A percentile compares a stretch with the other conserved stretches of the same genome.
Evolutionary conservation across 2,329 filamentous ascomycete species (phyloP).

Genomic region (Diplodia corticola): DNA sequence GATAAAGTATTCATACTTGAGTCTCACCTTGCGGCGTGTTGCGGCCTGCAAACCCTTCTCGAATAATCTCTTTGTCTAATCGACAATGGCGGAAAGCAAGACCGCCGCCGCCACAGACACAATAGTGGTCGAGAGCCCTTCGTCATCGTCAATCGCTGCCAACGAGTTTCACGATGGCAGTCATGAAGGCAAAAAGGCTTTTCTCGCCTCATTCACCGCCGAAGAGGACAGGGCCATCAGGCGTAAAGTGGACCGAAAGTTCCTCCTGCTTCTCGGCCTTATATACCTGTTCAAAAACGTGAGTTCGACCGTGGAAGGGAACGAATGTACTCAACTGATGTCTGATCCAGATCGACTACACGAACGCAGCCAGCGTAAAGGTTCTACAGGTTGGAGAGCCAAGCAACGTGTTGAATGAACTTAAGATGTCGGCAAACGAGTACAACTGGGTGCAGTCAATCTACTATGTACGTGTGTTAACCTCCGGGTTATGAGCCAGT

Average conservation of each 20-base stretch:
- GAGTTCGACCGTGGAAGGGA: neutral
- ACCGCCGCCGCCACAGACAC: neutral
- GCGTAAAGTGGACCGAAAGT: slow-evolving; percentile 30
- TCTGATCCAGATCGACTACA: slow-evolving; percentile 29
- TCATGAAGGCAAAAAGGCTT: slow-evolving; percentile 27
- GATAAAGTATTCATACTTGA: neutral
- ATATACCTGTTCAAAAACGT: slow-evolving; percentile 33
- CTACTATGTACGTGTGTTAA: slow-evolving; percentile 23
- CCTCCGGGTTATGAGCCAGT: neutral
- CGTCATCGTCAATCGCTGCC: neutral
- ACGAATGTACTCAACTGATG: neutral
- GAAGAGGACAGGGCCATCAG: slow-evolving; percentile 31
- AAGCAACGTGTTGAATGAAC: slow-evolving; percentile 28
- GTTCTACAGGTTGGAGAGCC: slow-evolving; percentile 29
- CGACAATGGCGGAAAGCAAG: slow-evolving; percentile 1
- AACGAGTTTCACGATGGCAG: slow-evolving; percentile 18
- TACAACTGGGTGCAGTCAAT: slow-evolving; percentile 33
- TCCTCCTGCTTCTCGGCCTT: slow-evolving; percentile 29
- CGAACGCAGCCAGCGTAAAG: slow-evolving; percentile 30
- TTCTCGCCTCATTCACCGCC: slow-evolving; percentile 29
- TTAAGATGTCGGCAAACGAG: slow-evolving; percentile 29
- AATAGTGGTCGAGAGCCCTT: neutral
- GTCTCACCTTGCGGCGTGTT: neutral
- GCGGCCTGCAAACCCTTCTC: too few relatives aligned
- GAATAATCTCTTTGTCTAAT: neutral